Base-by-base conservation (phyloP, 2,329 filamentous ascomycete species). In the Aspergillus sclerotialis region DNA sequence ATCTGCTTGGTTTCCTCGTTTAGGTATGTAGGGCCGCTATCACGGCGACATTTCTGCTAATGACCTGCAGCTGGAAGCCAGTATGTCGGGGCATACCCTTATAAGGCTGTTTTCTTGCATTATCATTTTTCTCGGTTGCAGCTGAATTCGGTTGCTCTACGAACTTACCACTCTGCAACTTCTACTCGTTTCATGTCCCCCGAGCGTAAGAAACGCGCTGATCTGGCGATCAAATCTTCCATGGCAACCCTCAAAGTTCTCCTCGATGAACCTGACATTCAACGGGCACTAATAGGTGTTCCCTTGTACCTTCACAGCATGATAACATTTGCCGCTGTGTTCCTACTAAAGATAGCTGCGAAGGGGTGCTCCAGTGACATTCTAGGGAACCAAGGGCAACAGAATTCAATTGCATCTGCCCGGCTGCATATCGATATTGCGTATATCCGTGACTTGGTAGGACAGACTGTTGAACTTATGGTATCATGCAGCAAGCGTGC, bases 91-190 rank as follows among this genome's bases (percentile, higher is more conserved):
- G 58, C 62, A 32, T 73, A 72, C 44, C 70, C 70, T 13, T 63
- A 65, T 34, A 70, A 70, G 49, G 69, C 67, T 15, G 67, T 71
- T 5, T 58, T 59, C 17, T 55, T 73, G 39, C 68, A 73, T 44
- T 70, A 69, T 39, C 58, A 72, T 46, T 73, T 72, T 44, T 70
- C 67, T 30, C 63, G 68, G 30, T 52, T 74, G 12, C 67, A 72
- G 30, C 52, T 73, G 7, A 66, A 70, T 28, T 71, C 70, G 4
- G 64, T 71, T 16, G 69, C 68, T 18, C 49, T 73, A 15, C 63
- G 69, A 18, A 67, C 67, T 7, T 64, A 70, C 33, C 58, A 63
- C 33, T 60, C 58, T 13, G 56, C 56, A 10, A 52, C 49, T 8
- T 58, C 60, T 10, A 49, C 56, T 5, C 53, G 56, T 27, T 46